Evolutionary conservation across 2,329 filamentous ascomycete genomes (phyloP).

Genomic region (Domatiomyces globalis): DNA sequence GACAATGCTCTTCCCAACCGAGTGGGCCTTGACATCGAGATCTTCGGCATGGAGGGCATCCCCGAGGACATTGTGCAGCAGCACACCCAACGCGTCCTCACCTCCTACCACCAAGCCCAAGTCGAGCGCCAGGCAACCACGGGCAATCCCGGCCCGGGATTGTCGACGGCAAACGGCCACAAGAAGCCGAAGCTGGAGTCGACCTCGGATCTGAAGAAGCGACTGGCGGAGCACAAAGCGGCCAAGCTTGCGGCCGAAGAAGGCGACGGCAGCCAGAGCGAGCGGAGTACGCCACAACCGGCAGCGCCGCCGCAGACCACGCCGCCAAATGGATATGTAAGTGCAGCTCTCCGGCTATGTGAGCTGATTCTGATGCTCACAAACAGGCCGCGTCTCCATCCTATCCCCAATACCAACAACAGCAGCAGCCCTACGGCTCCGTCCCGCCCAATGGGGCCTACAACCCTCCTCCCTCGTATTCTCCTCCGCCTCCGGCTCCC

Average conservation of each 20-base stretch:
- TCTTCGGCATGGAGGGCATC: conserved; percentile 96
- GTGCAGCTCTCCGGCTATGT: not conserved
- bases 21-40: conserved; percentile 76
- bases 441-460: conserved; percentile 15
- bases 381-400: conserved; percentile 7
- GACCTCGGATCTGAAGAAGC: conserved; percentile 62
- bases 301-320: conserved; percentile 34
- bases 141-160: conserved; percentile 65
- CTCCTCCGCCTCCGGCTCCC: conserved; percentile 2
- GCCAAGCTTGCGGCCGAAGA: conserved; percentile 45
- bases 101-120: conserved; percentile 73
- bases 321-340: conserved; percentile 4
- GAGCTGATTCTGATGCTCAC: not conserved
- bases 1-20: conserved; percentile 86
- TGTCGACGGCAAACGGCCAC: conserved; percentile 28
- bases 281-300: conserved; percentile 42
- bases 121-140: conserved; percentile 68
- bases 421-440: conserved; percentile 14
- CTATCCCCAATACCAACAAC: conserved; percentile 7
- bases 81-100: conserved; percentile 74
- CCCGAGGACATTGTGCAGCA: conserved; percentile 70
- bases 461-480: conserved; percentile 12
- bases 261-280: conserved; percentile 41
- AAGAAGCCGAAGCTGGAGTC: conserved; percentile 62
- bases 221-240: conserved; percentile 63